These are phyloP conservation scores for Epichloe amarillans DNA, from an alignment of 2,329 filamentous ascomycete genomes.

Conservation along the genomic window DNA sequence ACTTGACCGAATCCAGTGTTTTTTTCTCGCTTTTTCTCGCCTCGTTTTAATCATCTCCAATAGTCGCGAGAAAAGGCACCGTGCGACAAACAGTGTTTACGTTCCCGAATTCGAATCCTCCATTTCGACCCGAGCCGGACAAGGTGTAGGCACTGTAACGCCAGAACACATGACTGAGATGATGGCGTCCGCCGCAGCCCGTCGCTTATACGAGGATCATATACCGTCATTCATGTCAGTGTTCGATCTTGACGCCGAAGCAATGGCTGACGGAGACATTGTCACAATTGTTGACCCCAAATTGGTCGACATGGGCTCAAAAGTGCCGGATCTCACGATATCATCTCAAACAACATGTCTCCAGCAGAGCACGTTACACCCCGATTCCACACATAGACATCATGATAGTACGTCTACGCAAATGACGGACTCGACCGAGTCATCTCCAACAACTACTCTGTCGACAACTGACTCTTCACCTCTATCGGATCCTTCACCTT, in stretches of 20 bases:
- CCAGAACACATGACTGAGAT: slow-evolving; percentile 14
- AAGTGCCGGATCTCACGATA: slow-evolving; percentile 24
- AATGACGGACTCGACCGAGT: slow-evolving; percentile 74
- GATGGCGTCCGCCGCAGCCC: slow-evolving; percentile 49
- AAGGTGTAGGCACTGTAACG: not conserved
- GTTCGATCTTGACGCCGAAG: slow-evolving; percentile 50
- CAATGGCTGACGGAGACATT: slow-evolving; percentile 37
- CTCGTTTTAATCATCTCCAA: not conserved
- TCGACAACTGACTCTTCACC: slow-evolving; percentile 88
- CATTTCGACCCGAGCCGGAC: not conserved
- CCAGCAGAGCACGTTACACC: slow-evolving; percentile 26
- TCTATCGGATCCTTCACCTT: slow-evolving; percentile 79
- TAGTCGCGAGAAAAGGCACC: not conserved
- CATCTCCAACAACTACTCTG: slow-evolving; percentile 86
- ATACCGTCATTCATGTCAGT: slow-evolving; percentile 69
- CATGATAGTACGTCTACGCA: slow-evolving; percentile 68
- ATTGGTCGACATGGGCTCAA: slow-evolving; percentile 33
- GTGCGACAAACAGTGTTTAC: not conserved
- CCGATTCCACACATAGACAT: slow-evolving; percentile 50
- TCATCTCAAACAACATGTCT: slow-evolving; percentile 23
- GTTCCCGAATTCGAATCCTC: not conserved
- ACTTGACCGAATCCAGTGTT: not conserved
- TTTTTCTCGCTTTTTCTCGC: not conserved
- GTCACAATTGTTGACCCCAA: slow-evolving; percentile 42
- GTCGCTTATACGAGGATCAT: slow-evolving; percentile 52